phyloP scores from a whole-genome alignment of 139 green algal genomes.

The Chlorella sorokiniana region DNA sequence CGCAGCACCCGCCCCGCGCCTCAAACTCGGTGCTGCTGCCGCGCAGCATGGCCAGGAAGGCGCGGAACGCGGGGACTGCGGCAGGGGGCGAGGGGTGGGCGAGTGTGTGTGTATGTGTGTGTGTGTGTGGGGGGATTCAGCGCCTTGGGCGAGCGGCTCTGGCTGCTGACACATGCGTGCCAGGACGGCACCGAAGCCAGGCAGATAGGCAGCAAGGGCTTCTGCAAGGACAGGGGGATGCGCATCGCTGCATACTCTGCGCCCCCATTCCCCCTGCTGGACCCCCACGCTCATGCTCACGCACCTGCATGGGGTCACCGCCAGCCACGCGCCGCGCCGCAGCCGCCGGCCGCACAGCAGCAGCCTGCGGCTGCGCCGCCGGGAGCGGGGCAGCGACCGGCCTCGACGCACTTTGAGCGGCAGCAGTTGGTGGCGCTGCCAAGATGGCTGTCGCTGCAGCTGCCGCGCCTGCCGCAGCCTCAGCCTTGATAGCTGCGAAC shows the following conservation, averaged over 20 bases:
- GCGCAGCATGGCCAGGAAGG: constrained; percentile 46
- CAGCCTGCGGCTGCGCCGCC: not conserved
- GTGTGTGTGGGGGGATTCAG: not conserved
- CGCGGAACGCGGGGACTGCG: constrained; percentile 23
- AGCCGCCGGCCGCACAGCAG: not conserved
- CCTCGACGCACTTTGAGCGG: not conserved
- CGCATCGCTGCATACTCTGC: too few relatives aligned
- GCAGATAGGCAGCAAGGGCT: too few relatives aligned
- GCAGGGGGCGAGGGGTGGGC: not conserved
- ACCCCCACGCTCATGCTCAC: not conserved
- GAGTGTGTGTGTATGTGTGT: not conserved
- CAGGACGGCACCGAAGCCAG: too few relatives aligned
- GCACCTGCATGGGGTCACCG: not conserved
- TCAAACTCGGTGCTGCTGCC: constrained; percentile 53
- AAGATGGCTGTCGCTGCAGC: constrained; percentile 5
- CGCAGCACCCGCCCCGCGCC: constrained; percentile 55
- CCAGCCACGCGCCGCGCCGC: not conserved
- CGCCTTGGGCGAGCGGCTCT: too few relatives aligned
- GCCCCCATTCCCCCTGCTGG: too few relatives aligned
- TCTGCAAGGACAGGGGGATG: too few relatives aligned
- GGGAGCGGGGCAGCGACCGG: too few relatives aligned
- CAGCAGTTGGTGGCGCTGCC: not conserved
- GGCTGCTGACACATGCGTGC: too few relatives aligned
- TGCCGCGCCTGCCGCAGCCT: not conserved
- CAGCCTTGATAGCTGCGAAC: not conserved